Percentiles rank a stretch among this genome's conserved stretches.
Conservation (phyloP, 78 protist genomes). For the Isochrysis galbana region DNA sequence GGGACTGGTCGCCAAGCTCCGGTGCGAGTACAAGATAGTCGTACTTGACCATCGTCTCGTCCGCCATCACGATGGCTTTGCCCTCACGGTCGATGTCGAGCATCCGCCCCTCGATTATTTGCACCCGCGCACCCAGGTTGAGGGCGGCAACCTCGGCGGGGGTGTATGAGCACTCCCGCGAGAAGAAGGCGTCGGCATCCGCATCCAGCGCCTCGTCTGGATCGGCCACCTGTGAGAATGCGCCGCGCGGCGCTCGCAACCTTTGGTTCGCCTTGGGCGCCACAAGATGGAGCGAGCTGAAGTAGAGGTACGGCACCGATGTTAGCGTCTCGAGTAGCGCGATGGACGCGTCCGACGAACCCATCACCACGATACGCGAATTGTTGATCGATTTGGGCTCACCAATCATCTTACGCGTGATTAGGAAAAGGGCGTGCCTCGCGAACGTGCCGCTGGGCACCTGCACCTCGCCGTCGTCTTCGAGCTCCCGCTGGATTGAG, state of each 20-base stretch:
- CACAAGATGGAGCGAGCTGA: constrained; percentile 25
- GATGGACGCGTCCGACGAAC: constrained; percentile 22
- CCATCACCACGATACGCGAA: constrained; percentile 41
- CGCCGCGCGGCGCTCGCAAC: background rate
- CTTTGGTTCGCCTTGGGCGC: background rate
- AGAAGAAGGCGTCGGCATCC: background rate
- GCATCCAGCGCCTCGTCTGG: no score
- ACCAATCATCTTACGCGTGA: constrained; percentile 26
- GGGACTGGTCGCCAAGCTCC: constrained; percentile 50
- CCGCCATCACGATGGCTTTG: background rate
- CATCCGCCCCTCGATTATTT: background rate
- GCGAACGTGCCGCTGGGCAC: background rate
- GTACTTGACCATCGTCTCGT: constrained; percentile 19
- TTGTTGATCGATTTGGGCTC: constrained; percentile 22
- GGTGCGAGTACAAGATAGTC: constrained; percentile 48
- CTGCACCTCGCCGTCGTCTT: background rate
- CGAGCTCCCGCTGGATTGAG: background rate
- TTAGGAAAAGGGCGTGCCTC: background rate
- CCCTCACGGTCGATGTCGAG: constrained; percentile 34
- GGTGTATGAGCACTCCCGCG: background rate
- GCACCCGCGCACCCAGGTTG: constrained; percentile 16
- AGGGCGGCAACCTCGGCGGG: background rate
- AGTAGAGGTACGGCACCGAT: constrained; percentile 8
- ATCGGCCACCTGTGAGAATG: no score
- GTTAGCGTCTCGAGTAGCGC: background rate